A percentile compares a stretch with the other conserved stretches of the same genome.
Conservation (phyloP, 192 early-diverging fungal species). For the Phlyctochytrium bullatum region DNA sequence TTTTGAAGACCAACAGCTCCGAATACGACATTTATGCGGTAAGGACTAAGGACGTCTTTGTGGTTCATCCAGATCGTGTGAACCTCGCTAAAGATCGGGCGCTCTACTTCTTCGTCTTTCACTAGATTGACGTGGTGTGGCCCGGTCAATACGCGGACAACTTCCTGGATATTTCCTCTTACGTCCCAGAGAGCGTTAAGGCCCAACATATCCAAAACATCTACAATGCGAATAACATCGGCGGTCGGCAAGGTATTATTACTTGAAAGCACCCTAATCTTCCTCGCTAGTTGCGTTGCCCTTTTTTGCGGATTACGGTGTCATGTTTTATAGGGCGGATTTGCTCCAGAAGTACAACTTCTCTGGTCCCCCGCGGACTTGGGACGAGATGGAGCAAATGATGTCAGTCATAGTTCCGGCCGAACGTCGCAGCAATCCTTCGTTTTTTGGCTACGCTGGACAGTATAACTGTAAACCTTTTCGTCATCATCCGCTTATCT, state of each 20-base stretch:
- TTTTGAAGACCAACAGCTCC: neutral
- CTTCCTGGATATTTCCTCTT: conserved; percentile 26
- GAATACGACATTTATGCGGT: neutral
- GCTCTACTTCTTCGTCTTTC: neutral
- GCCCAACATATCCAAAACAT: neutral
- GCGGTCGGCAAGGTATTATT: neutral
- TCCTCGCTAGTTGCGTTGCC: conserved; percentile 1
- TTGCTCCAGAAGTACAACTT: conserved; percentile 13
- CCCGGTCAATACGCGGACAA: conserved; percentile 3
- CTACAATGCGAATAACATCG: neutral
- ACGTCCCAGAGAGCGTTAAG: neutral
- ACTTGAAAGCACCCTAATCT: neutral
- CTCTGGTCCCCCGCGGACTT: conserved; percentile 14
- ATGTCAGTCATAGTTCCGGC: conserved; percentile 3
- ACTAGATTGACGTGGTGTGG: neutral
- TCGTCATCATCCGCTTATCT: neutral
- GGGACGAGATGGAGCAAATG: conserved; percentile 36
- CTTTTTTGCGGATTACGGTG: conserved; percentile 18
- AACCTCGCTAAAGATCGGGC: neutral
- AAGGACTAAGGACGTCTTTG: neutral
- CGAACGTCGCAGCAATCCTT: conserved; percentile 6
- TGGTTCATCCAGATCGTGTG: neutral
- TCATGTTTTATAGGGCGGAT: conserved; percentile 10
- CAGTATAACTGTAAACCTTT: conserved; percentile 21
- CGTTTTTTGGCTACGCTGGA: conserved; percentile 20